These are phyloP conservation scores for Vaccinium vitisidaea DNA, from an alignment of 148 eudicot genomes.

Conservation along the genomic window DNA sequence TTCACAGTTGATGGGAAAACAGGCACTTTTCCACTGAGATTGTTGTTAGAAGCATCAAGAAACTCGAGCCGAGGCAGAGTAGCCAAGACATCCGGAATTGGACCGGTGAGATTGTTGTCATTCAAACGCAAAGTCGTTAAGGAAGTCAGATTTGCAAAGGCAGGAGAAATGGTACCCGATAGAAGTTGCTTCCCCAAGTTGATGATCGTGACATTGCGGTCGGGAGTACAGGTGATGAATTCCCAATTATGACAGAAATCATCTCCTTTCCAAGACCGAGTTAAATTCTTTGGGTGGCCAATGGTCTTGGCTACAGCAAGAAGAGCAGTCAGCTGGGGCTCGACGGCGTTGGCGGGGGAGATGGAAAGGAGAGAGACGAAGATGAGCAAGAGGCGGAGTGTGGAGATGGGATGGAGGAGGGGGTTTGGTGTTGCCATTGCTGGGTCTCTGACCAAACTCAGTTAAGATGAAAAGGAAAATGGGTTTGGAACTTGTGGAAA, in stretches of 20 bases:
- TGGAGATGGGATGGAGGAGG: too few relatives aligned
- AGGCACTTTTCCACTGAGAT: too few relatives aligned
- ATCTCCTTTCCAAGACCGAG: constrained; percentile 62
- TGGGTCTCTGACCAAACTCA: not conserved
- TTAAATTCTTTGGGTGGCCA: constrained; percentile 48
- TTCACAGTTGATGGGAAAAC: constrained; percentile 34
- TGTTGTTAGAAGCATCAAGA: too few relatives aligned
- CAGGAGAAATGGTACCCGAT: constrained; percentile 55
- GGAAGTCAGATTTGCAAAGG: constrained; percentile 44
- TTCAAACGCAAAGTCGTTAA: constrained; percentile 35
- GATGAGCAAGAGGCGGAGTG: not conserved
- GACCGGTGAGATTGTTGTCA: constrained; percentile 51
- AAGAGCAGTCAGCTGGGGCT: constrained; percentile 50
- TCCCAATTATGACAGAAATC: constrained; percentile 54
- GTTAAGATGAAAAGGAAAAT: too few relatives aligned
- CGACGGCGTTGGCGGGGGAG: constrained; percentile 27
- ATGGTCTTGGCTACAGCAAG: constrained; percentile 43
- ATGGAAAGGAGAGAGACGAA: constrained; percentile 19
- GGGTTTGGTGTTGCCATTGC: not conserved
- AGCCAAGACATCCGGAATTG: constrained; percentile 47
- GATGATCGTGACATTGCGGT: constrained; percentile 28
- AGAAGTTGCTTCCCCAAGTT: constrained; percentile 44
- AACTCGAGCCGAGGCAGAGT: constrained; percentile 18
- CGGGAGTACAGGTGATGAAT: constrained; percentile 38
- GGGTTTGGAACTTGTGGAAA: too few relatives aligned